Base-by-base conservation (phyloP, 441 rosid genomes). In the Lepidium campestre region DNA sequence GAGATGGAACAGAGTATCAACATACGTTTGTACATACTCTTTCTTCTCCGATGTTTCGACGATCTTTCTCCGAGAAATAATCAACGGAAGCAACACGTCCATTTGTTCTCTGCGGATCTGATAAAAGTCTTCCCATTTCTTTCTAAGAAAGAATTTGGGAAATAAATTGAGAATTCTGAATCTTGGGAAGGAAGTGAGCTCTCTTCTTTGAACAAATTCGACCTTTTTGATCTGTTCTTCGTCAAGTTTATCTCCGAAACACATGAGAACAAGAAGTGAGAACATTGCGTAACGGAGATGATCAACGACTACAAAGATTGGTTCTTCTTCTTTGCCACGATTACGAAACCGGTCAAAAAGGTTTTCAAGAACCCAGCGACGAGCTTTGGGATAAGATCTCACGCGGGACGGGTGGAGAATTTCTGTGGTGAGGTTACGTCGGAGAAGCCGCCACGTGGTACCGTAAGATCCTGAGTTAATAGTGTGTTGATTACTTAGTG, bases 391-490 rank as follows among this genome's bases (percentile, higher is more conserved):
- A 37, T 47, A 66, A 10, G 73, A 66, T 47, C 32, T 66, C 27
- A 61, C 27, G 0, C 57, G 66, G 7, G 73, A 76, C 12, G 73
- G 66, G 8, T 36, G 76, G 6, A 80, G 75, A 45, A 78, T 70
- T 58, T 75, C 62, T 1, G 78, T 10, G 0, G 65, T 62, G 45
- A 80, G 83, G 44, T 74, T 80, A 1, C 68, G 57, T 0, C 79
- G 54, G 3, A 75, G 68, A 2, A 66, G 4, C 20, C 77, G 62
- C 80, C 80, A 81, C n/a, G 68, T 81, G 27, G 71, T 58, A 23
- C 82, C 75, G 15, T 72, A 72, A 19, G 29, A 35, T 34, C 72
- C 64, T 0, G 65, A 25, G 25, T 25, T 70, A 41, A 81, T 81
- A 7, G 10, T 72, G 8, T 46, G 72, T 17, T 70, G 75, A 34